Evolutionary conservation across 345 rosid species (phyloP).

Genomic region (Cardiospermum halicacabum): DNA sequence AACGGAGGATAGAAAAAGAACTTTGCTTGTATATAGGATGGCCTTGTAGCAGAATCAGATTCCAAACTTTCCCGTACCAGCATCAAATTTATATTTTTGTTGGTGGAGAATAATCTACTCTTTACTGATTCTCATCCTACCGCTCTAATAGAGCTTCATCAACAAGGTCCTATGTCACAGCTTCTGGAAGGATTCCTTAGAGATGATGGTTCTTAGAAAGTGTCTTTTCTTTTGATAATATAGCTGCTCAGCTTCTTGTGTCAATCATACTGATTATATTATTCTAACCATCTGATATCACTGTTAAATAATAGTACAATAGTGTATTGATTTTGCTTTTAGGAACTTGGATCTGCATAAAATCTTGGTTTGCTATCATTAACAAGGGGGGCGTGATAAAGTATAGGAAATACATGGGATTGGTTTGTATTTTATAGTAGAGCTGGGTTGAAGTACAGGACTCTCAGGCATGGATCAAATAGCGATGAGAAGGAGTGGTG

Average conservation of each 20-base stretch:
- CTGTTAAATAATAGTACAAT: neutral
- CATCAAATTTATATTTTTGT: conserved; percentile 7
- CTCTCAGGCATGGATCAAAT: conserved; percentile 33
- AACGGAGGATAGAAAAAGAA: neutral
- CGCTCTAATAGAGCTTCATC: conserved; percentile 19
- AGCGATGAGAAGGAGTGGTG: conserved; percentile 12
- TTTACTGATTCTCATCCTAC: conserved; percentile 13
- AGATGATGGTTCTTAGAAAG: neutral
- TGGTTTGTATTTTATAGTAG: neutral
- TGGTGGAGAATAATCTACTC: conserved; percentile 13
- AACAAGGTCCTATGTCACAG: conserved; percentile 14
- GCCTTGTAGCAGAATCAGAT: conserved; percentile 32
- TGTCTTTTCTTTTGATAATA: neutral
- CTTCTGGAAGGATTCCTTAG: conserved; percentile 30
- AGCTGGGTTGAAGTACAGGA: neutral
- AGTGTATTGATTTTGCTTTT: neutral
- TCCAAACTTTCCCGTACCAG: conserved; percentile 15
- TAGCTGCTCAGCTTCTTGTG: neutral
- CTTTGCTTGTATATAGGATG: neutral
- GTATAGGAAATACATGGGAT: neutral
- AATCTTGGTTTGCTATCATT: neutral
- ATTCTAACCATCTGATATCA: neutral
- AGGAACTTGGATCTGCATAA: neutral
- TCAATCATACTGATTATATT: neutral
- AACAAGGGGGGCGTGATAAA: neutral